Evolutionary conservation across 768 basidiomycete species (phyloP), one percentile per base, ranked within the genome.

Genomic region (Pisolithus orientalis): DNA sequence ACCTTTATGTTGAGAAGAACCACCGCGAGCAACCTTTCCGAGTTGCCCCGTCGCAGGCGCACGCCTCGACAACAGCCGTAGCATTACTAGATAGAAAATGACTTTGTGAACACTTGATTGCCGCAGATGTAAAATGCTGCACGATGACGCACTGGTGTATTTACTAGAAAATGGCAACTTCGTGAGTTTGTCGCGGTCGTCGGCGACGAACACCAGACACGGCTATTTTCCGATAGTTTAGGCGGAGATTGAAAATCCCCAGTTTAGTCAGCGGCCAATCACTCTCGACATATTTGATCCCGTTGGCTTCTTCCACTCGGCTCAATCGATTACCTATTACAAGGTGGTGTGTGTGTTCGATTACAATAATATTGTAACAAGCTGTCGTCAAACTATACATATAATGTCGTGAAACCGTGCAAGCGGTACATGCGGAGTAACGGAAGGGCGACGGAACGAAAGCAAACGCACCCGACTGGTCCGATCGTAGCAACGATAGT

Each of bases 61-160:
- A 11, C 46, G 46, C 68, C 80, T 78, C 68, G 83, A 80, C 44
- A 86, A 84, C 57, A 87, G 73, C 63, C 87, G 83, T 65, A 87
- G 72, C 86, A 88, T 87, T 54, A 57, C 61, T 57, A 38, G 38
- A 56, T 52, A 58, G 53, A 53, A 59, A 60, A 53, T 10, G 42
- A 24, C 21, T 10, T 5, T 16, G 16, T 43, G 10, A 5, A 24
- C 4, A 43, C 13, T 10, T 25, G 39, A 17, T 7, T 40, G 7
- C 5, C 39, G 3, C 17, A 4, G 17, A 40, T 17, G 17, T 24
- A 40, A 40, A 40, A 40, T n/a, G 8, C n/a, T 21, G 14, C 14
- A 14, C 34, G 34, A 43, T 25, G 17, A 45, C 44, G 28, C 44
- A 45, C 44, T 28, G 16, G 27, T n/a, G 39, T 46, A 59, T 51